Evolutionary conservation across 1,284 basidiomycete genomes (phyloP).

Genomic region (Sporisorium exsertum): DNA sequence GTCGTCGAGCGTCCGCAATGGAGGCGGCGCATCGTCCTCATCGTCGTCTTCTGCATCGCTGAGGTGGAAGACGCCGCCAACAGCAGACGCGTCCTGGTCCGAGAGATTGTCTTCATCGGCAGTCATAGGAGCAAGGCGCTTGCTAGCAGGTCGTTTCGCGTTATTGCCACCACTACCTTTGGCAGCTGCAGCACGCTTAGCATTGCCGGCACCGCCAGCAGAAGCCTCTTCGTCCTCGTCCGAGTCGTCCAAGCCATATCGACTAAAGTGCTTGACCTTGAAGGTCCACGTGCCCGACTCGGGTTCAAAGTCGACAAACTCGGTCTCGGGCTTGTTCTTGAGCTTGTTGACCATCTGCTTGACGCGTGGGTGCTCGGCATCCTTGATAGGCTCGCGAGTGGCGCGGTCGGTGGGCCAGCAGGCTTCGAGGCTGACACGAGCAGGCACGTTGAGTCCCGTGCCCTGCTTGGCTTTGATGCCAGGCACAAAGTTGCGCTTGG

Average conservation of each 20-base stretch:
- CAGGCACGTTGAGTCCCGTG: slow-evolving; percentile 88
- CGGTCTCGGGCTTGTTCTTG: slow-evolving; percentile 85
- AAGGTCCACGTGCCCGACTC: slow-evolving; percentile 91
- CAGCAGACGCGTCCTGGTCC: slow-evolving; percentile 21
- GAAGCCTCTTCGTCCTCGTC: slow-evolving; percentile 57
- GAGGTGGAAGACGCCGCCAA: slow-evolving; percentile 8
- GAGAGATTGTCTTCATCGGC: slow-evolving; percentile 21
- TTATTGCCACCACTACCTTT: slow-evolving; percentile 18
- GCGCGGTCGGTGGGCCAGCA: slow-evolving; percentile 94
- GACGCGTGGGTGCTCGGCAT: slow-evolving; percentile 77
- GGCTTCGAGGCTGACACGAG: slow-evolving; percentile 81
- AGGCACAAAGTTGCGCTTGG: slow-evolving; percentile 62
- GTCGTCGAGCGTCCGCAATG: slow-evolving; percentile 42
- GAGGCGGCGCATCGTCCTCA: slow-evolving; percentile 52
- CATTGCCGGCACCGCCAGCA: slow-evolving; percentile 2
- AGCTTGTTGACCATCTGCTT: slow-evolving; percentile 85
- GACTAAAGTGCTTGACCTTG: slow-evolving; percentile 85
- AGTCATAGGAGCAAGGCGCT: slow-evolving; percentile 37
- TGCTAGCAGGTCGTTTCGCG: slow-evolving; percentile 37
- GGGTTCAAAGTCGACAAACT: slow-evolving; percentile 84
- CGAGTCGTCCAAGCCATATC: slow-evolving; percentile 68
- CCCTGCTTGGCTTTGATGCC: slow-evolving; percentile 77
- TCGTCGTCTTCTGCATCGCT: slow-evolving; percentile 37
- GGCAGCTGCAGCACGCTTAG: slow-evolving; percentile 18
- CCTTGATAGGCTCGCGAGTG: slow-evolving; percentile 88